Evolutionary conservation across 805 yeast genomes (phyloP), one percentile per base, ranked within the genome.

Genomic region (Pichia kluyveri): DNA sequence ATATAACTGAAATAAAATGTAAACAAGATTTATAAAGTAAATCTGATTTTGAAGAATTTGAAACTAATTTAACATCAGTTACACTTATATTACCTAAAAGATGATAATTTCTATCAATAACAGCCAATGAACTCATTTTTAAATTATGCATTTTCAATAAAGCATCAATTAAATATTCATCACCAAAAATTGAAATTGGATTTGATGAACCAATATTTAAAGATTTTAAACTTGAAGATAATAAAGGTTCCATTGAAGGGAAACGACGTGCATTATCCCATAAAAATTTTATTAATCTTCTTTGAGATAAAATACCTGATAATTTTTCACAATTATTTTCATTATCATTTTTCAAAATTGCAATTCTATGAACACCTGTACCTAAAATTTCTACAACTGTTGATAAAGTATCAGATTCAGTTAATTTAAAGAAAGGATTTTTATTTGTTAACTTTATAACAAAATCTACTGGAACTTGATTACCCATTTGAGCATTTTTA

Each of bases 201-300:
- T 79, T 73, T 18, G 75, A 52, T 52, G 76, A 63, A 8, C 97
- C 98, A 48, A 93, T 84, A 46, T 79, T 76, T 54, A 90, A 73
- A 44, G 85, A 88, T 49, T 75, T 79, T 45, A 91, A 65, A 2
- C 93, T 71, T 10, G 80, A 72, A 57, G 78, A 81, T 51, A 88
- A 77, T 45, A 87, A 69, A 26, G 81, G 76, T 58, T 91, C 97
- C 62, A 93, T 76, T 18, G 81, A 73, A 3, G 88, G 86, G 69
- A 91, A 93, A 49, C 86, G 69, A 52, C 96, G 76, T 31, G 95
- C 95, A 62, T 93, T 87, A 50, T 87, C 95, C 97, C 98, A 91
- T 47, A 91, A 69, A 63, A 78, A 91, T 57, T 79, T 79, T 47
- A 91, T 77, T 56, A 88, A 70, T 58, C 98, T 78, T 63, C 99